Evolutionary conservation across 345 rosid genomes (phyloP).

Genomic region (Tarenaya hassleriana): DNA sequence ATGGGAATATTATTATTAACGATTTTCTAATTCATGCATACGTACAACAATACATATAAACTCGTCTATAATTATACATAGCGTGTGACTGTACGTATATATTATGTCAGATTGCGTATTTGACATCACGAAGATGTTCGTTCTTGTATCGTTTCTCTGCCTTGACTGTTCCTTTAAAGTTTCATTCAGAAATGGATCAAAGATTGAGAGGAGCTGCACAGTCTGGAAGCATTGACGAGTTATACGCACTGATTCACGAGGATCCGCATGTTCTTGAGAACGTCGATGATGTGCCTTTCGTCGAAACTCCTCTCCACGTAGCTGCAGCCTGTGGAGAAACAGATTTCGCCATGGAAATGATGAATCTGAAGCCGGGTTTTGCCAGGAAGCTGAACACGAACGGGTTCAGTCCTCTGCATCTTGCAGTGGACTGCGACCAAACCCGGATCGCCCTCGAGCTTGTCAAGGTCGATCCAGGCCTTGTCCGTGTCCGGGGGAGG

Average conservation of each 20-base stretch:
- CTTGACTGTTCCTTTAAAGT: too few relatives aligned
- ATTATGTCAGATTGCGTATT: too few relatives aligned
- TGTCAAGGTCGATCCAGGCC: conserved; percentile 16
- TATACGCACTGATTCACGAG: conserved; percentile 22
- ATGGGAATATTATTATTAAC: too few relatives aligned
- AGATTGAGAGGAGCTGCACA: conserved; percentile 13
- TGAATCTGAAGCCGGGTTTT: conserved; percentile 35
- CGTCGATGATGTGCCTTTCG: conserved; percentile 23
- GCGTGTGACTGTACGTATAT: too few relatives aligned
- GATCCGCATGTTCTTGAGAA: conserved; percentile 18
- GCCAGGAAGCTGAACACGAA: conserved; percentile 24
- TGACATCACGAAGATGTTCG: too few relatives aligned
- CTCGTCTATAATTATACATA: too few relatives aligned
- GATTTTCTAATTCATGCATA: too few relatives aligned
- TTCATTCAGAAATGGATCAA: conserved; percentile 21
- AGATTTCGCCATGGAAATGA: conserved; percentile 28
- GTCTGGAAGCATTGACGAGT: conserved; percentile 20
- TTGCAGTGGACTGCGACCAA: conserved; percentile 21
- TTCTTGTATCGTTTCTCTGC: too few relatives aligned
- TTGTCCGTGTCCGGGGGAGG: conserved; percentile 26
- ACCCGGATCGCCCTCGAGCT: conserved; percentile 8
- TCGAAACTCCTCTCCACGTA: conserved; percentile 32
- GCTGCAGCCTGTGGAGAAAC: conserved; percentile 27
- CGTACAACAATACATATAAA: too few relatives aligned
- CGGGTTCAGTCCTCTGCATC: conserved; percentile 31